Percentiles rank a stretch among this genome's conserved stretches.
Evolutionary conservation across 768 basidiomycete genomes (phyloP).

Genomic region (Termitomyces sp.): DNA sequence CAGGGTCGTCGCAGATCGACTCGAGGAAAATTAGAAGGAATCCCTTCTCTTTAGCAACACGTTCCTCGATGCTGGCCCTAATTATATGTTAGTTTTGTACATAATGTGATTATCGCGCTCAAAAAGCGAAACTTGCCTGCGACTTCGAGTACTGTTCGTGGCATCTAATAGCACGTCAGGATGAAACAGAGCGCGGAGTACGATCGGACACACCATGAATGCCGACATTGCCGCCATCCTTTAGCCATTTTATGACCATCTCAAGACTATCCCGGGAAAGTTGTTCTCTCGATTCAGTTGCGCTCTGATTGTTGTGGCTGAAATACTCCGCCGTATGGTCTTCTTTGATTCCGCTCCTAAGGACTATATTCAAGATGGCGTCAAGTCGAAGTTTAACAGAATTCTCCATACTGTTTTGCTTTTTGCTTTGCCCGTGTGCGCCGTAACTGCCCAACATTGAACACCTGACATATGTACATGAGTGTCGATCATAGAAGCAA

Average conservation of each 20-base stretch:
- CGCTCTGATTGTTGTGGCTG: slow-evolving; percentile 78
- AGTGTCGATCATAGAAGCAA: background rate
- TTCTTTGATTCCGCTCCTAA: slow-evolving; percentile 76
- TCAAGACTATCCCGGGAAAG: slow-evolving; percentile 91
- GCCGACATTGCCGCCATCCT: slow-evolving; percentile 92
- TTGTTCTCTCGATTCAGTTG: slow-evolving; percentile 68
- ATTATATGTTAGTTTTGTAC: background rate
- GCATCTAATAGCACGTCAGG: slow-evolving; percentile 56
- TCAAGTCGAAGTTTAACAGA: background rate
- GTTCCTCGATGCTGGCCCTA: slow-evolving; percentile 79
- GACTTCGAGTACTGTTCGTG: slow-evolving; percentile 80
- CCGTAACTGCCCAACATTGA: slow-evolving; percentile 95
- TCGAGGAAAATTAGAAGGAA: slow-evolving; percentile 91
- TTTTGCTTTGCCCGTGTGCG: slow-evolving; percentile 78
- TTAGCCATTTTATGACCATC: slow-evolving; percentile 92
- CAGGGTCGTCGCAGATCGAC: slow-evolving; percentile 90
- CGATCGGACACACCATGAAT: slow-evolving; percentile 70
- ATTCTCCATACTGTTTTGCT: slow-evolving; percentile 56
- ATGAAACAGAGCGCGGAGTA: background rate
- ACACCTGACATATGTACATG: slow-evolving; percentile 53
- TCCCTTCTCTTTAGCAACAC: slow-evolving; percentile 82
- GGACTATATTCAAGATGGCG: slow-evolving; percentile 1
- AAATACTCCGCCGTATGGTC: slow-evolving; percentile 92
- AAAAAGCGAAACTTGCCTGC: slow-evolving; percentile 46
- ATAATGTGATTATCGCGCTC: background rate